Evolutionary conservation across 257 asterid genomes (phyloP), one percentile per base, ranked within the genome.

Genomic region (Penstemon barbatus): DNA sequence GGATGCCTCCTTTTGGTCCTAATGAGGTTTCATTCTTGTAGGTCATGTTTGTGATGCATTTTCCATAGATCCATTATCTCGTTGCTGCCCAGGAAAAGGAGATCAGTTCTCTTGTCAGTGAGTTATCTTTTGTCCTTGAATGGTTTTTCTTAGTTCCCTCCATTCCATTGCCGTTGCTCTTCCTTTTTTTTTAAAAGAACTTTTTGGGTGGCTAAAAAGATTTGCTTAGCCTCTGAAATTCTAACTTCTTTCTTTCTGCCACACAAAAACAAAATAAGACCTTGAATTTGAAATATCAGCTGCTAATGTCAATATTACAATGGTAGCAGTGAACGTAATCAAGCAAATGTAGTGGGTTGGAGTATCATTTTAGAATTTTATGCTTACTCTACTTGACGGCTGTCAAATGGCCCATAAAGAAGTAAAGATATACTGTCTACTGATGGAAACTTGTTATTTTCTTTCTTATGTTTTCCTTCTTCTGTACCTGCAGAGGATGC

Each of bases 61-160:
- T 37, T 82, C 93, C 42, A 67, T 88, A 57, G 90, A 92, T 67
- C 93, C 90, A 18, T 73, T 72, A 53, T 74, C 91, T 57, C 89
- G 75, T 10, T 92, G 98, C 77, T 92, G 97, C 77, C 86, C 86
- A 4, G 49, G 43, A 18, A 84, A 78, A 65, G 83, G 89, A 79
- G 95, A 90, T 44, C 86, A 80, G 61, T 92, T 80, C 74, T 82
- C 98, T 72, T 92, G 98, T 81, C 86, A 82, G 97, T 91, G 89
- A 91, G 96, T 89, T 75, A 44, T 76, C 83, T 81, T 63, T 68
- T 44, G 65, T 73, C 61, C 63, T 48, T 37, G 10, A 12, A 50
- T 73, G 15, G 36, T 45, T 8, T 57, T 46, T 18, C 61, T 33
- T 25, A 25, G 38, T 65, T 41, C 33, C 42, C 61, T 52, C 33